Conservation (phyloP, 352 stramenopile species). For the Phytopythium cucurbitacearum region DNA sequence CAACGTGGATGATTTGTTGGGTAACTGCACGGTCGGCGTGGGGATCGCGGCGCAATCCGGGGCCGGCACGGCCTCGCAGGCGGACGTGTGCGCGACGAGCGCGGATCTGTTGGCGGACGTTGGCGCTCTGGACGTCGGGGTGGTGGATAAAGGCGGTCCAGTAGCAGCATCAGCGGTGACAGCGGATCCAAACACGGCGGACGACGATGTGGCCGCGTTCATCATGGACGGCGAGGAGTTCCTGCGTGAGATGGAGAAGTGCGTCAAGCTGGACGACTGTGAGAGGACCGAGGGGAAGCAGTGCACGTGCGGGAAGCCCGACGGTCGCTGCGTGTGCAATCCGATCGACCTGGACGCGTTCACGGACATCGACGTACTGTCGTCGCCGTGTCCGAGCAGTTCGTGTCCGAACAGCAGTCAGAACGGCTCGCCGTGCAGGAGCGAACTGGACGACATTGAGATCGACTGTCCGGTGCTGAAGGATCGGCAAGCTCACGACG, state of each 20-base stretch:
- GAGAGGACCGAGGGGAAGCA: slow-evolving; percentile 9
- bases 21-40: slow-evolving; percentile 25
- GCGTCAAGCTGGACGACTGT: slow-evolving; percentile 34
- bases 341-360: slow-evolving; percentile 36
- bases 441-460: slow-evolving; percentile 35
- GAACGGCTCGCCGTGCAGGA: slow-evolving; percentile 18
- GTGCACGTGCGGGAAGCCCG: slow-evolving; percentile 5
- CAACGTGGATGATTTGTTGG: slow-evolving; percentile 26
- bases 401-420: slow-evolving; percentile 27
- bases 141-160: slow-evolving; percentile 8
- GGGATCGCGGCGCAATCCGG: slow-evolving; percentile 14
- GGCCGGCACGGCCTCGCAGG: neutral
- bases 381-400: slow-evolving; percentile 44
- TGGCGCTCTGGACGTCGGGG: slow-evolving; percentile 10
- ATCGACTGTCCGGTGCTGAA: slow-evolving; percentile 13
- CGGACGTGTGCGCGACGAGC: neutral
- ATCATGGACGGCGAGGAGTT: slow-evolving; percentile 58
- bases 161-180: slow-evolving; percentile 6
- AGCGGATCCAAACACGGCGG: slow-evolving; percentile 3
- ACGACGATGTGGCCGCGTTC: slow-evolving; percentile 38
- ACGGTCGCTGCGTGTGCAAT: slow-evolving; percentile 14
- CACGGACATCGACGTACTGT: slow-evolving; percentile 41
- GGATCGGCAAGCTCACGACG: slow-evolving; percentile 10
- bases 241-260: slow-evolving; percentile 46
- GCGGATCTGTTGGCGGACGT: slow-evolving; percentile 12